Percentiles rank a stretch among this genome's conserved stretches.
phyloP scores from a whole-genome alignment of 2,329 filamentous ascomycete species.

The Metarhizium rileyi region DNA sequence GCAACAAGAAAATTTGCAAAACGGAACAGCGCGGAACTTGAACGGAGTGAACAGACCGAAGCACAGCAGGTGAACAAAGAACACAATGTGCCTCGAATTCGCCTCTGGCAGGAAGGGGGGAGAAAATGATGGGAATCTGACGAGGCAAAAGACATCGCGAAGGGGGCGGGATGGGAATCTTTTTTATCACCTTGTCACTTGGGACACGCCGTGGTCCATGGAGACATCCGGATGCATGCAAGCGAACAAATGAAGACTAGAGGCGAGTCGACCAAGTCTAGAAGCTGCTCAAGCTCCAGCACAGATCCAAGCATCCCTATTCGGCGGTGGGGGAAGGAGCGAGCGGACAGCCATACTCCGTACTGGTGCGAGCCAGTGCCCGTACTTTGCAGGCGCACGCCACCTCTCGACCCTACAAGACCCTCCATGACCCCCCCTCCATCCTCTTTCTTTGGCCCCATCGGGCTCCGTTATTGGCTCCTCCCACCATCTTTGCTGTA shows the following conservation, averaged over 20 bases:
- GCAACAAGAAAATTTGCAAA: background rate
- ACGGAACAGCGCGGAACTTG: background rate
- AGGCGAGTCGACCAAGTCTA: slow-evolving; percentile 6
- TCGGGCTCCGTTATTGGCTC: background rate
- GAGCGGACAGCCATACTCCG: background rate
- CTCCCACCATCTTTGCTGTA: slow-evolving; percentile 5
- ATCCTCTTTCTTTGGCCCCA: background rate
- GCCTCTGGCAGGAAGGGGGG: background rate
- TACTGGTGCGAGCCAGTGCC: background rate
- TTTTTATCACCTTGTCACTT: slow-evolving; percentile 10
- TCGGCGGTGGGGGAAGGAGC: slow-evolving; percentile 5
- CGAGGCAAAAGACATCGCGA: background rate
- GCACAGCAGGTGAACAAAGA: background rate
- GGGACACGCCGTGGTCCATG: slow-evolving; percentile 10
- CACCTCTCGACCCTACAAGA: background rate
- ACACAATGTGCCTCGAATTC: background rate
- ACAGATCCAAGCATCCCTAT: background rate
- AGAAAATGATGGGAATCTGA: background rate
- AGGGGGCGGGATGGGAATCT: slow-evolving; percentile 6
- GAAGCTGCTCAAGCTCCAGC: slow-evolving; percentile 4
- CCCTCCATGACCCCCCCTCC: too few relatives aligned
- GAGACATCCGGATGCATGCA: slow-evolving; percentile 2
- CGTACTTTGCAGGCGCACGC: slow-evolving; percentile 4
- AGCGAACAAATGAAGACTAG: too few relatives aligned
- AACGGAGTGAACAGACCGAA: background rate